Percentiles rank a stretch among this genome's conserved stretches.
Conservation (phyloP, 1,284 basidiomycete genomes). For the Sporisorium scitamineum region DNA sequence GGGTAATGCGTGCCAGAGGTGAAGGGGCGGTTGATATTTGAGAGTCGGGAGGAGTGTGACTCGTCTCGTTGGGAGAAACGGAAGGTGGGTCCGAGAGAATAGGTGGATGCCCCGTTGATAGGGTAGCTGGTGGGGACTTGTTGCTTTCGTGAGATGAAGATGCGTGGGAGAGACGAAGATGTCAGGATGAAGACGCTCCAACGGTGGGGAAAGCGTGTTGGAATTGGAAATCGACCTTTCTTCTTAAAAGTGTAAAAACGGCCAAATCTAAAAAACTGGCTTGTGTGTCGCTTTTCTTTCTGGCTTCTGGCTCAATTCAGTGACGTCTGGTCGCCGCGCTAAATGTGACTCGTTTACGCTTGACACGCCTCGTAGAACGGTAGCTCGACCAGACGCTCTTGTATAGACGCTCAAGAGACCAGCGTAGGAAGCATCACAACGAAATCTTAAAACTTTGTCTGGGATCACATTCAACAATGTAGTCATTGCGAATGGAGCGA, state of each 20-base stretch:
- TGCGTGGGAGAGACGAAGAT: neutral
- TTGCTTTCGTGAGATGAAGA: neutral
- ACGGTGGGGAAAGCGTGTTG: neutral
- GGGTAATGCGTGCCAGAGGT: neutral
- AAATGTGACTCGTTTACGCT: conserved; percentile 6
- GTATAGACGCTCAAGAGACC: no score
- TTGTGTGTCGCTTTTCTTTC: neutral
- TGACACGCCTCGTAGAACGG: neutral
- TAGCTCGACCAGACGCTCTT: neutral
- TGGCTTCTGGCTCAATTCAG: neutral
- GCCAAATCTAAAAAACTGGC: neutral
- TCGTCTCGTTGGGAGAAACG: no score
- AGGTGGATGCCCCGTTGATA: no score
- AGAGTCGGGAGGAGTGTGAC: neutral
- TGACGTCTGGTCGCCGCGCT: neutral
- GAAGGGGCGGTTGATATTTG: neutral
- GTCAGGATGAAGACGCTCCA: neutral
- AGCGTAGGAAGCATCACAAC: neutral
- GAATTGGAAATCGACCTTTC: neutral
- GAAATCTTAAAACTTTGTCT: neutral
- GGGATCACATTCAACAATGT: neutral
- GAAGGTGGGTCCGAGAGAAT: no score
- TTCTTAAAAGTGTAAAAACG: neutral
- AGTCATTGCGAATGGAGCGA: no score
- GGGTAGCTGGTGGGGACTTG: neutral